Conservation (phyloP, 176 grass and related monocot species). For the Oryza punctata region DNA sequence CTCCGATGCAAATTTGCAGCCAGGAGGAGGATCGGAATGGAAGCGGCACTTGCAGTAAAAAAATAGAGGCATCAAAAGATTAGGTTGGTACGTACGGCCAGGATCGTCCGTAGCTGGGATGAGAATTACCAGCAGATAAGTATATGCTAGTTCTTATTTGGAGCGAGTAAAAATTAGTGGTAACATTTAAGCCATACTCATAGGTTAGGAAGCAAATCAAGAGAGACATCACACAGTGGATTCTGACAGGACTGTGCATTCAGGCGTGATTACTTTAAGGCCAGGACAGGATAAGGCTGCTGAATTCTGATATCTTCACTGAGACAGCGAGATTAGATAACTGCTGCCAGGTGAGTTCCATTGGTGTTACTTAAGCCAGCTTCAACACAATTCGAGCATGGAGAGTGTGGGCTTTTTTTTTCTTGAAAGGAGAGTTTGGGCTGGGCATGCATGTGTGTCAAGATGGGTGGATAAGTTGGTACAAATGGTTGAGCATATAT, state of each 20-base stretch:
- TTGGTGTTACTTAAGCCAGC: neutral
- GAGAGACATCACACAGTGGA: conserved; percentile 6
- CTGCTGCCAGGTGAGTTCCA: neutral
- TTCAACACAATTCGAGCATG: no score
- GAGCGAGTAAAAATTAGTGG: neutral
- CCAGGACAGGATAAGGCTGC: neutral
- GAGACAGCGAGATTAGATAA: neutral
- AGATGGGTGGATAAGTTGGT: no score
- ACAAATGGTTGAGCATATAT: no score
- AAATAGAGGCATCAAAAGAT: conserved; percentile 26
- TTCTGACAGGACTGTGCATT: neutral
- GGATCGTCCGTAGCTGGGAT: conserved; percentile 29
- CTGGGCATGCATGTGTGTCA: no score
- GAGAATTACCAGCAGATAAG: conserved; percentile 6
- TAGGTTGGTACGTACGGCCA: conserved; percentile 17
- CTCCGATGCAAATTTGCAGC: neutral
- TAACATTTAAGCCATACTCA: neutral
- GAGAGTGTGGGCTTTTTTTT: no score
- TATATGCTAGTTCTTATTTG: neutral
- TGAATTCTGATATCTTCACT: neutral
- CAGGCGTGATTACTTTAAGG: neutral
- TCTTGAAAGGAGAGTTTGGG: no score
- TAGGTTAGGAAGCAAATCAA: neutral
- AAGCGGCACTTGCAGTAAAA: conserved; percentile 31
- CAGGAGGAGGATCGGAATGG: conserved; percentile 13